Base-by-base conservation (phyloP, 257 asterid species). In the Datura wrightii region DNA sequence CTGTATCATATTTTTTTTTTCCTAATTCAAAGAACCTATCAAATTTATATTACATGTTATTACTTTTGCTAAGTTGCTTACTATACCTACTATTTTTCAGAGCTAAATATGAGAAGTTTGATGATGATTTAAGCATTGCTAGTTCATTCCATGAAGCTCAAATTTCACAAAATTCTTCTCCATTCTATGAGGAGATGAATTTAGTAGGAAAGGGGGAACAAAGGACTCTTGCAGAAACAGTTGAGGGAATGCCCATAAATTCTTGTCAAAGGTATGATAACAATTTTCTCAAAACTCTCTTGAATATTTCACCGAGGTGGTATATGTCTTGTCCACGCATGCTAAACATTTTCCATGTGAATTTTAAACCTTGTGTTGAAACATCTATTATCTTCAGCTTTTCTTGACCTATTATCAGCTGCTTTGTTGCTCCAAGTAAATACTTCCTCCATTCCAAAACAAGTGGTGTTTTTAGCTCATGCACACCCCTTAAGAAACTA, bases 51-150 rank as follows among this genome's bases (percentile, higher is more conserved):
- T 56, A 82, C 46, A 24, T 50, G 44, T 67, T 86, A 76, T 79
- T 42, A 50, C 31, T 83, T 44, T 10, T 53, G 39, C 54, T n/a
- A 18, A n/a, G 67, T 56, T n/a, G 60, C 66, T 83, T 80, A 87
- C 74, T 79, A 65, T 83, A 74, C 53, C 60, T 76, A 65, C 55
- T 85, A 41, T 46, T 82, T 84, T 88, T 48, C 87, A 97, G 98
- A 85, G 82, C 83, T 76, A 93, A 85, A 86, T 82, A 85, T 84
- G 97, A 90, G 86, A 92, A 89, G 85, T 80, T 89, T 8, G 92
- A 88, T 89, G 97, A 92, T 31, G 92, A 92, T 87, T 87, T 39
- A 55, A 88, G 91, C 85, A 59, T 86, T 80, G 50, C 89, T 80
- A 87, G 92, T 82, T 86, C 86, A 79, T 67, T 79, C 15, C 84